Evolutionary conservation across 2,329 filamentous ascomycete genomes (phyloP), one percentile per base, ranked within the genome.

Genomic region (Beauveria pseudobassiana): DNA sequence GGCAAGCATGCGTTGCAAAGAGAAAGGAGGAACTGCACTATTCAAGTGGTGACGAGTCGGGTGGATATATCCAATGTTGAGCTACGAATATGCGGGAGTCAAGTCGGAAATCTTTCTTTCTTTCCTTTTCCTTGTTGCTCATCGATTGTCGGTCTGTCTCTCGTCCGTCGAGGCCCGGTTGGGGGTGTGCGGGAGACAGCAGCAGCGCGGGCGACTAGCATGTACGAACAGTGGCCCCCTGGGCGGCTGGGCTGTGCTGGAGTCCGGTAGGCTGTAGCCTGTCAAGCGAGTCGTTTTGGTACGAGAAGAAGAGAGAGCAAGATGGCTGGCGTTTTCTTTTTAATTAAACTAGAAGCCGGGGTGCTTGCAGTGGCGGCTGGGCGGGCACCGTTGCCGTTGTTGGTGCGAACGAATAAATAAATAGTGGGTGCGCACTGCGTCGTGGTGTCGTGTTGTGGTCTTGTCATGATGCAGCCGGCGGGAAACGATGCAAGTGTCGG

Each of bases 341-440:
- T 50, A 55, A 55, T 55, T 55, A 55, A 55, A 55, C 52, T 30
- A 10, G 52, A 42, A 20, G 24, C 52, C 52, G 52, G 52, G 52
- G 52, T 55, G 22, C 52, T 34, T 34, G 16, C 22, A 40, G 34
- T 45, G 38, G 22, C 18, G 50, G 50, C 50, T 4, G 26, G 49
- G 28, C 52, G 20, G 52, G 38, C 52, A 55, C 52, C 50, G 50
- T 52, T 34, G 38, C 22, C 22, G 38, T n/a, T 50, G 26, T 26
- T 20, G 48, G 26, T 22, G 45, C 18, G 43, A 46, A 10, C n/a
- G n/a, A 18, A 16, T 18, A 28, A 50, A 18, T 16, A 34, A 20
- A n/a, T 16, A 24, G n/a, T 52, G 26, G 26, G 28, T 20, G 12
- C 30, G 12, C 30, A 34, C 30, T 34, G 30, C 30, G 30, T 34